Conservation (phyloP, 176 grass and related monocot genomes). For the Oryza glaberrima region DNA sequence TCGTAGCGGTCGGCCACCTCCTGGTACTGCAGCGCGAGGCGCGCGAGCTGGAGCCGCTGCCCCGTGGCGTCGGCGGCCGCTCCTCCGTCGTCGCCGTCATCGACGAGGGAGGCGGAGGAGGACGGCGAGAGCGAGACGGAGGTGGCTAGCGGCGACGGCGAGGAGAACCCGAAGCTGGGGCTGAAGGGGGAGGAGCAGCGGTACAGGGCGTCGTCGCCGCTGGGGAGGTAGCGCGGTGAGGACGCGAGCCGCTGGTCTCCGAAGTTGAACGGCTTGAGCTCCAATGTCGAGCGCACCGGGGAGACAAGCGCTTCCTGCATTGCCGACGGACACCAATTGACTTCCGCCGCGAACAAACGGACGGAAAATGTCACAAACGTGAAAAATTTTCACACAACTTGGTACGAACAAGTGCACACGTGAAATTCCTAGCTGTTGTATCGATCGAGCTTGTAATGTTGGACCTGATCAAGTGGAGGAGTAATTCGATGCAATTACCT, state of each 20-base stretch:
- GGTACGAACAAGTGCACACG: not conserved
- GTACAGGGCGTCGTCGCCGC: conserved; percentile 61
- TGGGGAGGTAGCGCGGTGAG: conserved; percentile 51
- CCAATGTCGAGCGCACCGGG: conserved; percentile 56
- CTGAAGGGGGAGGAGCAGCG: conserved; percentile 65
- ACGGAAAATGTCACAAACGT: conserved; percentile 4
- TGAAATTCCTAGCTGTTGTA: not conserved
- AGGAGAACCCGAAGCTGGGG: conserved; percentile 51
- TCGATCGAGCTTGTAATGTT: not conserved
- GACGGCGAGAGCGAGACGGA: conserved; percentile 82
- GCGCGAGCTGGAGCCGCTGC: conserved; percentile 74
- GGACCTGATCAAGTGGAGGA: not conserved
- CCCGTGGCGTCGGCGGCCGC: conserved; percentile 39
- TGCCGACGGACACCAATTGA: conserved; percentile 36
- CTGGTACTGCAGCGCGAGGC: conserved; percentile 84
- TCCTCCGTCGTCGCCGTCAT: conserved; percentile 36
- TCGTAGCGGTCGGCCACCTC: conserved; percentile 86
- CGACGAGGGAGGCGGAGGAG: conserved; percentile 57
- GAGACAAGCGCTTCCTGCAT: conserved; percentile 73
- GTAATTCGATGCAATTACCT: conserved; percentile 35
- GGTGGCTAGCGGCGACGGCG: conserved; percentile 51
- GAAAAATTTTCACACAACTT: not conserved
- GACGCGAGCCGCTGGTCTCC: conserved; percentile 59
- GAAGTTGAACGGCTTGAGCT: conserved; percentile 55
- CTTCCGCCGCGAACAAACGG: conserved; percentile 22